These are phyloP conservation scores for Epichloe elymi DNA, from an alignment of 2,329 filamentous ascomycete species.

Conservation along the genomic window DNA sequence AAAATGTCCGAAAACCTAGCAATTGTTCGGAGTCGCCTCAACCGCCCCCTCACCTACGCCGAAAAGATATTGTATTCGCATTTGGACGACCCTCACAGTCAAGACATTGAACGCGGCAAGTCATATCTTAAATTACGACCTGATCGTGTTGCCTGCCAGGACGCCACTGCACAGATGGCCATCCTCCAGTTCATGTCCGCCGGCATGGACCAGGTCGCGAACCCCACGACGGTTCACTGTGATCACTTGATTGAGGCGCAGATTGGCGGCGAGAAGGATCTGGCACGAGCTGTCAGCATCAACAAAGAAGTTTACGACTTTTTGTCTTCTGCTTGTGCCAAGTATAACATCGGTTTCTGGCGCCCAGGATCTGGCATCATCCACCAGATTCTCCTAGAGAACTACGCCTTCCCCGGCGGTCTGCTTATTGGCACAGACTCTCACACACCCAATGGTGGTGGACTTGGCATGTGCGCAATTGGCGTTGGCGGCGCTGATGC, in stretches of 20 bases:
- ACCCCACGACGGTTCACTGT: conserved; percentile 92
- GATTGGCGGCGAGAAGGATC: conserved; percentile 83
- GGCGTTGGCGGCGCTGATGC: conserved; percentile 97
- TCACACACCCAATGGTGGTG: conserved; percentile 93
- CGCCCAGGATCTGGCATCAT: conserved; percentile 97
- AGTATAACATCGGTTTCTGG: conserved; percentile 99
- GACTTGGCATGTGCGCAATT: conserved; percentile 87
- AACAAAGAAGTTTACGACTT: conserved; percentile 99
- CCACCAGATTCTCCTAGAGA: conserved; percentile 96
- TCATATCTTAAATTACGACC: conserved; percentile 96
- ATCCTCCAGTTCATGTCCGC: conserved; percentile 99
- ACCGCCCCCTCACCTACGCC: conserved; percentile 84
- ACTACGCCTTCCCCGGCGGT: conserved; percentile 98
- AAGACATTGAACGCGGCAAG: conserved; percentile 89
- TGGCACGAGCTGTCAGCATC: conserved; percentile 77
- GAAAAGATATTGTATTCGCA: conserved; percentile 99
- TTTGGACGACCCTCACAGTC: conserved; percentile 88
- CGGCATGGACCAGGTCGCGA: conserved; percentile 89
- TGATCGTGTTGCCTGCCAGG: conserved; percentile 96
- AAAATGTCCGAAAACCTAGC: conserved; percentile 98
- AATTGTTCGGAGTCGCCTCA: conserved; percentile 78
- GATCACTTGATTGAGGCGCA: conserved; percentile 99
- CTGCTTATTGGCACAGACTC: conserved; percentile 96
- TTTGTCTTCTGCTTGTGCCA: conserved; percentile 82
- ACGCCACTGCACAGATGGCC: conserved; percentile 99